Evolutionary conservation across 1,284 basidiomycete genomes (phyloP), one percentile per base, ranked within the genome.

Genomic region (Thecaphora thlaspeos): DNA sequence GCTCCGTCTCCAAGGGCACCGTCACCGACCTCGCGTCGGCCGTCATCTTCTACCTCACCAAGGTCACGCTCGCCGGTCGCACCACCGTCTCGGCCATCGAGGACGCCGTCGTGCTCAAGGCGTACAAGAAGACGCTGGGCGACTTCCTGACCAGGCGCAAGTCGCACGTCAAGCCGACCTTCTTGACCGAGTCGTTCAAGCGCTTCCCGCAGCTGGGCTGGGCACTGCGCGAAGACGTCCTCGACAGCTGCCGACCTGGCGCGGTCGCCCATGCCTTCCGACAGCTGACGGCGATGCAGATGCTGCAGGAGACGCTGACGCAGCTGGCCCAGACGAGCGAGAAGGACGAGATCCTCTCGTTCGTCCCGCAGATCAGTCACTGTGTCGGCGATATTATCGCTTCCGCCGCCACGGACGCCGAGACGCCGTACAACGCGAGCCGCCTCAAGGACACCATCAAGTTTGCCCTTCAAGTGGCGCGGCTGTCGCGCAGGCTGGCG

Each of bases 391-490:
- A 81, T 23, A 77, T 84, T 43, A 76, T 88, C 24, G 80, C 80
- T 10, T 77, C 80, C 15, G 84, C 86, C 9, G 84, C 84, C 72
- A 75, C 81, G 3, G 81, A 83, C 17, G 17, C 54, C 21, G 80
- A 81, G 15, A 24, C 50, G 5, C 19, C 49, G 37, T 40, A 88
- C 50, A 88, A 85, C 24, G 82, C 87, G 1, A 78, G 84, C 9
- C 87, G 91, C 53, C 77, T 88, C 70, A 94, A 91, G 78, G 88
- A 91, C 26, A 78, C 91, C 15, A 79, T 90, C 57, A 93, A 91
- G 77, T 81, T 90, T 46, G 85, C 82, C 0, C 80, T 90, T 8
- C 79, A 84, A 19, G 84, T 85, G 32, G 82, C 86, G 12, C 85
- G 90, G 46, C 85, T 87, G 54, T 85, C 85, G 42, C 84, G 82